phyloP scores from a whole-genome alignment of 2,329 filamentous ascomycete genomes.

The Neonectria neomacrospora region DNA sequence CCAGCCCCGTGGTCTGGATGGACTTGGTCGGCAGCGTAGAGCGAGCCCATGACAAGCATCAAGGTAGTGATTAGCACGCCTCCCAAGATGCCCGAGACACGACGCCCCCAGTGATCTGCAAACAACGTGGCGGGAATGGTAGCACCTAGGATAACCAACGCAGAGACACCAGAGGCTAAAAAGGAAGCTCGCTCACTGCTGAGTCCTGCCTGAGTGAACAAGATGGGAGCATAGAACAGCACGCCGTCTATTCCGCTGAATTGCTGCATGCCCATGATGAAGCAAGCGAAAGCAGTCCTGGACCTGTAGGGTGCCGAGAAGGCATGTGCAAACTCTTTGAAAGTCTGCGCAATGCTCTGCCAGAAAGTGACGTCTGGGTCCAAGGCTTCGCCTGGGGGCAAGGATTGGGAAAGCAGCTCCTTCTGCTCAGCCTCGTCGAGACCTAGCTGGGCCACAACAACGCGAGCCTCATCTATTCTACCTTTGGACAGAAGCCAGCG shows the following conservation, averaged over 20 bases:
- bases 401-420: conserved; percentile 47
- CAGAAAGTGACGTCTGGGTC: conserved; percentile 45
- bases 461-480: conserved; percentile 55
- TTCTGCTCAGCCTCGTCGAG: conserved; percentile 58
- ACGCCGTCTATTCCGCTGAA: conserved; percentile 71
- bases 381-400: conserved; percentile 31
- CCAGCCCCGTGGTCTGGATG: conserved; percentile 51
- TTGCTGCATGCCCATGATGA: conserved; percentile 69
- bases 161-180: conserved; percentile 69
- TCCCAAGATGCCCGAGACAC: conserved; percentile 63
- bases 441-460: conserved; percentile 53
- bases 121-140: conserved; percentile 65
- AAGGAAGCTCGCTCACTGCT: conserved; percentile 62
- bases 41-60: conserved; percentile 64
- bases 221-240: conserved; percentile 68
- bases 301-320: conserved; percentile 53
- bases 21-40: conserved; percentile 59
- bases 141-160: conserved; percentile 64
- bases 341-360: conserved; percentile 44
- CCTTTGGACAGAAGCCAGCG: conserved; percentile 64
- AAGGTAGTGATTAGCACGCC: conserved; percentile 61
- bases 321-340: conserved; percentile 47
- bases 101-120: conserved; percentile 67
- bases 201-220: conserved; percentile 70
- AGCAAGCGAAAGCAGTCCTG: conserved; percentile 63